A percentile compares a stretch with the other conserved stretches of the same genome.
phyloP scores from a whole-genome alignment of 2,329 filamentous ascomycete species.

The Amauroascus niger region DNA sequence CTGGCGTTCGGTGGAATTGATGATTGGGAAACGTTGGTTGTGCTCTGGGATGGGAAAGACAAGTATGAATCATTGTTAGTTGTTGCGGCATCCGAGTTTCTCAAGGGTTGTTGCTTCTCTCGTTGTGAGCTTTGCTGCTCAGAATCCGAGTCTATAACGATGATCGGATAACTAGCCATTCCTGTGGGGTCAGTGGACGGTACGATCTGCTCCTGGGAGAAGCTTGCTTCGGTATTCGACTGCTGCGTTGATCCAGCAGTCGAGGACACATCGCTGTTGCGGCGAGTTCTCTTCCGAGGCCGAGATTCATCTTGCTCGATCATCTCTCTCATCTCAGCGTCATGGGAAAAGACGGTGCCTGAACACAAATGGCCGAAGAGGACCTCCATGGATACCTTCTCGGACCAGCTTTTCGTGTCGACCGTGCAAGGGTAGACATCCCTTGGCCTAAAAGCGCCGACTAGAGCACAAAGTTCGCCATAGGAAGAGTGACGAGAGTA shows the following conservation, averaged over 20 bases:
- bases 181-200: background rate
- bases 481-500: constrained; percentile 89
- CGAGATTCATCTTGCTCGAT: constrained; percentile 18
- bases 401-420: constrained; percentile 53
- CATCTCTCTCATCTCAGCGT: constrained; percentile 48
- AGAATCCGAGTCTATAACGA: background rate
- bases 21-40: constrained; percentile 4
- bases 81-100: background rate
- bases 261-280: constrained; percentile 10
- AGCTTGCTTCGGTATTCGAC: constrained; percentile 2
- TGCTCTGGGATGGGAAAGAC: background rate
- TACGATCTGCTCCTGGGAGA: background rate
- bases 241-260: constrained; percentile 11
- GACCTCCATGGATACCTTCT: constrained; percentile 51
- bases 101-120: background rate
- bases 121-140: background rate
- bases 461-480: constrained; percentile 61
- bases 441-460: constrained; percentile 57
- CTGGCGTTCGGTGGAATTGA: constrained; percentile 7
- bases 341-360: constrained; percentile 52
- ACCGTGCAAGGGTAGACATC: constrained; percentile 80
- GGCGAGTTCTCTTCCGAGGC: constrained; percentile 11
- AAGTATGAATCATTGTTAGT: background rate
- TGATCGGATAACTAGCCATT: background rate
- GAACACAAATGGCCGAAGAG: constrained; percentile 66